Conservation (phyloP, 2,329 filamentous ascomycete species). For the Beauveria caledonica region DNA sequence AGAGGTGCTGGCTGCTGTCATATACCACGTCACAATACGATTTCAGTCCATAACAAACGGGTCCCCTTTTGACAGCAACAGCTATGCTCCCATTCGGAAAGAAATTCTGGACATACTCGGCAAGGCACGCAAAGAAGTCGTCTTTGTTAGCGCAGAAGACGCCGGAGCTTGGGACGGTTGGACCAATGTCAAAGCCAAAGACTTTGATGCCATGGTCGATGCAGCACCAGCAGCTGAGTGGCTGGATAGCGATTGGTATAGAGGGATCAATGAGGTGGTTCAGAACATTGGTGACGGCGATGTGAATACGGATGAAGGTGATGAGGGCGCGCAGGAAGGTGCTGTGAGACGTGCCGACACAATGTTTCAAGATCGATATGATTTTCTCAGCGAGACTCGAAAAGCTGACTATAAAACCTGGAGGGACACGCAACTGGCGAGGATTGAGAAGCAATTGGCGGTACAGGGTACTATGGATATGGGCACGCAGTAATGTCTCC, state of each 20-base stretch:
- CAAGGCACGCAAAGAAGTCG: slow-evolving; percentile 33
- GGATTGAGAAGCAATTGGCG: slow-evolving; percentile 39
- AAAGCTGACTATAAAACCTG: slow-evolving; percentile 54
- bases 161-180: slow-evolving; percentile 47
- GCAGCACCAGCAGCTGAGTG: slow-evolving; percentile 48
- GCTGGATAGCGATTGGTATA: slow-evolving; percentile 58
- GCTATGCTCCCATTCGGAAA: slow-evolving; percentile 38
- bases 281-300: slow-evolving; percentile 20
- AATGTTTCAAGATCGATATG: slow-evolving; percentile 69
- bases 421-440: slow-evolving; percentile 52
- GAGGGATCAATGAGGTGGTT: slow-evolving; percentile 47
- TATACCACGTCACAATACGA: slow-evolving; percentile 50
- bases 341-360: slow-evolving; percentile 46
- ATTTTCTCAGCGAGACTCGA: slow-evolving; percentile 59
- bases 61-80: slow-evolving; percentile 30
- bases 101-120: slow-evolving; percentile 36
- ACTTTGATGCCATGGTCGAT: slow-evolving; percentile 55
- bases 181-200: slow-evolving; percentile 38
- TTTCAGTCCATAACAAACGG: slow-evolving; percentile 33
- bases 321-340: slow-evolving; percentile 32
- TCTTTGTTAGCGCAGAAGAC: slow-evolving; percentile 31
- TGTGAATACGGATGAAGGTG: slow-evolving; percentile 23
- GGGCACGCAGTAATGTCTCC: background rate
- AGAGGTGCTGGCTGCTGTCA: slow-evolving; percentile 51
- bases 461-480: slow-evolving; percentile 26